A percentile compares a stretch with the other conserved stretches of the same genome.
Evolutionary conservation across 257 asterid species (phyloP).

Genomic region (Nyctanthes arbortristis): DNA sequence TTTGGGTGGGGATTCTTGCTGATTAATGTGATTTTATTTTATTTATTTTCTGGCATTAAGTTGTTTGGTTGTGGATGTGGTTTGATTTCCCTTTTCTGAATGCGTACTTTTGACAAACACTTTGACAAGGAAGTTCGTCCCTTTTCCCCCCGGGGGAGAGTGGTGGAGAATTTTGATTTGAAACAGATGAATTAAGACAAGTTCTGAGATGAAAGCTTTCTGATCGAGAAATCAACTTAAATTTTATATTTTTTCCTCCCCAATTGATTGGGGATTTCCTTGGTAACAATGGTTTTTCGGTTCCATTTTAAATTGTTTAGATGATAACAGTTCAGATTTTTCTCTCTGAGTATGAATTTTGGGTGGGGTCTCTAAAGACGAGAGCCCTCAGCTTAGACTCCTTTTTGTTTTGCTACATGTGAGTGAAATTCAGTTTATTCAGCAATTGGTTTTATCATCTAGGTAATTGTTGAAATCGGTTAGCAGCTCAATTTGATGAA

Average conservation of each 20-base stretch:
- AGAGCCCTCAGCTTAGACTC: too few relatives aligned
- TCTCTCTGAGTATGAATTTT: not conserved
- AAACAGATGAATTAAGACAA: slow-evolving; percentile 10
- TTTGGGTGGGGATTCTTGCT: slow-evolving; percentile 18
- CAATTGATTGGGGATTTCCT: not conserved
- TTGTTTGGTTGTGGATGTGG: not conserved
- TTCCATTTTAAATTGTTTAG: too few relatives aligned
- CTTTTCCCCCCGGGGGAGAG: too few relatives aligned
- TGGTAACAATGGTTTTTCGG: too few relatives aligned
- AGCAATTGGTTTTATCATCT: slow-evolving; percentile 13
- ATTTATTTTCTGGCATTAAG: not conserved
- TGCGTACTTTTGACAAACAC: not conserved
- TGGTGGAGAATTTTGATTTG: not conserved
- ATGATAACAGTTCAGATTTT: too few relatives aligned
- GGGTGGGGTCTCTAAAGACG: too few relatives aligned
- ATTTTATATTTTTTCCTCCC: slow-evolving; percentile 12
- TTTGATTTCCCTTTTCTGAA: not conserved
- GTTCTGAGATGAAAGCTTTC: not conserved
- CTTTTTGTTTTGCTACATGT: not conserved
- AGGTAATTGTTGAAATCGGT: slow-evolving; percentile 17
- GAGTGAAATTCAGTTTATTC: not conserved
- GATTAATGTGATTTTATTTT: slow-evolving; percentile 39
- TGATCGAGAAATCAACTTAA: not conserved
- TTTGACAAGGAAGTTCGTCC: too few relatives aligned
- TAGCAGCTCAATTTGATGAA: not conserved